phyloP scores from a whole-genome alignment of 2,329 filamentous ascomycete genomes.

The Colletotrichum aenigma region DNA sequence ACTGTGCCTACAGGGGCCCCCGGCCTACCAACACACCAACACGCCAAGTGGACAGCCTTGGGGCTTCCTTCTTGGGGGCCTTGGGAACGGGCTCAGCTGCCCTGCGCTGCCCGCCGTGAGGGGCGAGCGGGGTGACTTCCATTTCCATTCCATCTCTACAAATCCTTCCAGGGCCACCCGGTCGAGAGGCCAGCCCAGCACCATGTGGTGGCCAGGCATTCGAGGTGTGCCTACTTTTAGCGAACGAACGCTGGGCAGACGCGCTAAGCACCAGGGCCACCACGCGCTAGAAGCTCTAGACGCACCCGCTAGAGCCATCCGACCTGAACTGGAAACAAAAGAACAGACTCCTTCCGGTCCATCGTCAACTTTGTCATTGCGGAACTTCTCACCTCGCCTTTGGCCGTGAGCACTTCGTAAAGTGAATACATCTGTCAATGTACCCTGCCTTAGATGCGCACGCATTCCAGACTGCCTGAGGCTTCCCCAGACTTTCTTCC shows the following conservation, averaged over 20 bases:
- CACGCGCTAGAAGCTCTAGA: neutral
- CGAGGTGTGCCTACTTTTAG: neutral
- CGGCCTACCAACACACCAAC: neutral
- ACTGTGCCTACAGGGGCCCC: neutral
- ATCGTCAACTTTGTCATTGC: neutral
- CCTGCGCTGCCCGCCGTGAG: neutral
- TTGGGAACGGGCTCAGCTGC: neutral
- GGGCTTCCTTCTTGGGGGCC: neutral
- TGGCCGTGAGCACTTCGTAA: neutral
- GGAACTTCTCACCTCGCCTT: neutral
- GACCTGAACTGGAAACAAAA: constrained; percentile 16
- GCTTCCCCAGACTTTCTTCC: constrained; percentile 7
- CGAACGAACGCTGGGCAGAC: neutral
- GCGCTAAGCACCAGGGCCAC: neutral
- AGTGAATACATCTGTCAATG: neutral
- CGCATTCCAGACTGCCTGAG: neutral
- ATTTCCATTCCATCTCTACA: neutral
- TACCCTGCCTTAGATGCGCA: neutral
- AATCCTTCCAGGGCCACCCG: neutral
- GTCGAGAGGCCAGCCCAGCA: neutral
- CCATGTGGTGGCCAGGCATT: neutral
- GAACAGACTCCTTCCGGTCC: neutral
- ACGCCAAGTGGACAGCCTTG: neutral
- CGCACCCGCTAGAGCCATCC: neutral
- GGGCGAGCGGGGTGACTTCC: neutral